These are phyloP conservation scores for Arthrinium phaeospermum DNA, from an alignment of 2,329 filamentous ascomycete species.

Conservation along the genomic window DNA sequence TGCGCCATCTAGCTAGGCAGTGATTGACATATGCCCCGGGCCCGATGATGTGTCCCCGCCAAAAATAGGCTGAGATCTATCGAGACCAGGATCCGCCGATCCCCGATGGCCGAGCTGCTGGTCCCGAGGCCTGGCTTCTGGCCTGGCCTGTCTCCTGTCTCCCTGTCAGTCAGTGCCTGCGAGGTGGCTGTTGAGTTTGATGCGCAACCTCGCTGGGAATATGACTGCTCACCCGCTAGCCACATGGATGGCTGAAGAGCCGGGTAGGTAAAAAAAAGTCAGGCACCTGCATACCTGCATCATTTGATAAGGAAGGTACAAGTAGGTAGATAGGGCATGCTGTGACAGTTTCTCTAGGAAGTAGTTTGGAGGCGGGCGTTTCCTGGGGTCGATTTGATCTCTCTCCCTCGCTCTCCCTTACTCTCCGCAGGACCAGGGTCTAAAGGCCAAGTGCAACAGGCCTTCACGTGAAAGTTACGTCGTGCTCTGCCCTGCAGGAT, in stretches of 20 bases:
- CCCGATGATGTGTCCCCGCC: neutral
- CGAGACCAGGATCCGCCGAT: conserved; percentile 11
- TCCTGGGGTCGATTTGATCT: neutral
- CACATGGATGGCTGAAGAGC: neutral
- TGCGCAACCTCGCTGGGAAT: neutral
- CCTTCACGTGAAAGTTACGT: conserved; percentile 17
- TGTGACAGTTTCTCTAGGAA: neutral
- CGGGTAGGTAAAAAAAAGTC: neutral
- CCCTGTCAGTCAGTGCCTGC: neutral
- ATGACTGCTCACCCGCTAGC: neutral
- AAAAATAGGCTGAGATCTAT: conserved; percentile 19
- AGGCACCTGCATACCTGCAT: neutral
- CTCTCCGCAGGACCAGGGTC: neutral
- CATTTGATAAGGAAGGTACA: neutral
- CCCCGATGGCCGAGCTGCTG: neutral
- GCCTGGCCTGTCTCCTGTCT: no score
- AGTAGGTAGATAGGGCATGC: neutral
- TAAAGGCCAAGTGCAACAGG: neutral
- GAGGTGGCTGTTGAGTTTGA: neutral
- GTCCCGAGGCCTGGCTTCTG: neutral
- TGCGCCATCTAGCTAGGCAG: neutral
- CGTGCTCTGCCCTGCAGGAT: neutral
- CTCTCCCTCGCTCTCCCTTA: neutral
- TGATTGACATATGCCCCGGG: conserved; percentile 1
- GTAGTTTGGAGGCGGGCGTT: neutral